Percentiles rank a stretch among this genome's conserved stretches.
These are phyloP conservation scores for Sarocladium kiliense DNA, from an alignment of 2,329 filamentous ascomycete species.

Conservation along the genomic window DNA sequence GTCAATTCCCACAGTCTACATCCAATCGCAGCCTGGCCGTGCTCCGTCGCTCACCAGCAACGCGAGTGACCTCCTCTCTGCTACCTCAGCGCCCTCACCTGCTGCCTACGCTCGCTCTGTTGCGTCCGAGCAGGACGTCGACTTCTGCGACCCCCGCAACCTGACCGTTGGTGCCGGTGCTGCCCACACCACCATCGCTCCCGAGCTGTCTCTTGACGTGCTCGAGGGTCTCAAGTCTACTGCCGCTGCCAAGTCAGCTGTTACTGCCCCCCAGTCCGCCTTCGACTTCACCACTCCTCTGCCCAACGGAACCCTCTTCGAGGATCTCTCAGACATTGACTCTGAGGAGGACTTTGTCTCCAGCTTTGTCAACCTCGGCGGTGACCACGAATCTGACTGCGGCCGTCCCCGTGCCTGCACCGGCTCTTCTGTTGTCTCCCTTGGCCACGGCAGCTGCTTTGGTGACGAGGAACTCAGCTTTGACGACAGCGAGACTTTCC, in stretches of 20 bases:
- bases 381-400: slow-evolving; percentile 42
- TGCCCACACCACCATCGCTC: slow-evolving; percentile 42
- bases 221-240: slow-evolving; percentile 47
- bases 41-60: slow-evolving; percentile 57
- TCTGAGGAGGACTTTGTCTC: slow-evolving; percentile 79
- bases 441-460: slow-evolving; percentile 73
- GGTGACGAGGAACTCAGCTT: slow-evolving; percentile 72
- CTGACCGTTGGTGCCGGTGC: slow-evolving; percentile 62
- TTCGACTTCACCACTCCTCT: slow-evolving; percentile 50
- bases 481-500: slow-evolving; percentile 60
- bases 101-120: slow-evolving; percentile 69
- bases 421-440: slow-evolving; percentile 61
- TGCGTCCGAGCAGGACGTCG: slow-evolving; percentile 65
- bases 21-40: slow-evolving; percentile 39
- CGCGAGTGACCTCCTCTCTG: slow-evolving; percentile 67
- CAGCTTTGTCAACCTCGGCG: slow-evolving; percentile 64
- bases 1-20: slow-evolving; percentile 38
- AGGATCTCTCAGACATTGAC: slow-evolving; percentile 84
- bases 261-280: slow-evolving; percentile 32
- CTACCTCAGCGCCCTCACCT: slow-evolving; percentile 76
- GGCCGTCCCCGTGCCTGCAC: slow-evolving; percentile 67
- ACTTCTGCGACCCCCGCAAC: slow-evolving; percentile 89
- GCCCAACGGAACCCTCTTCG: slow-evolving; percentile 64
- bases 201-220: slow-evolving; percentile 62
- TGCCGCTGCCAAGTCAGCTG: slow-evolving; percentile 39